phyloP scores from a whole-genome alignment of 371 early-diverging fungal species.

The Syncephalastrum racemosum region DNA sequence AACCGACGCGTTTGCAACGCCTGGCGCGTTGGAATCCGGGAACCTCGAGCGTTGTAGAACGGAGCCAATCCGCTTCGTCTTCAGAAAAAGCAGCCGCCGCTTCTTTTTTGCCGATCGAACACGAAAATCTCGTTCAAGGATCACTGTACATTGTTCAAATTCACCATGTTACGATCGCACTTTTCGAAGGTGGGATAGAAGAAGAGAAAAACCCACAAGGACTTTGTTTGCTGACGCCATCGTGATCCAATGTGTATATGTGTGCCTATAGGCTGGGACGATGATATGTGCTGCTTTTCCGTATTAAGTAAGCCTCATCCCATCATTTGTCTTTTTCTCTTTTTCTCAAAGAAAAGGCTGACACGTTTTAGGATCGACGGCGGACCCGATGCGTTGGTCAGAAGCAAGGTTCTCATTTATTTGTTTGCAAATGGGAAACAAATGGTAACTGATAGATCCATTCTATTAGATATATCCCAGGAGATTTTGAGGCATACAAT shows the following conservation, averaged over 20 bases:
- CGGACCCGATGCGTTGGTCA: constrained; percentile 46
- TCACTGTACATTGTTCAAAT: constrained; percentile 40
- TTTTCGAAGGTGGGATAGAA: constrained; percentile 41
- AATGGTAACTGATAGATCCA: not conserved
- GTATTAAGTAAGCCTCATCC: constrained; percentile 33
- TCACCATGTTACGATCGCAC: constrained; percentile 37
- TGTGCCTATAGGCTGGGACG: constrained; percentile 44
- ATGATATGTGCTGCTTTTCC: constrained; percentile 51
- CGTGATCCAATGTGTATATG: not conserved
- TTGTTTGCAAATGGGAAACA: not conserved
- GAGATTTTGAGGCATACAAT: constrained; percentile 43
- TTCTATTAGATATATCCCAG: constrained; percentile 35
- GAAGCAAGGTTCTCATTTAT: constrained; percentile 30
- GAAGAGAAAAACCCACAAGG: not conserved
- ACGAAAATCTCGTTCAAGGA: constrained; percentile 44
- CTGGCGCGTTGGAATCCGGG: constrained; percentile 27
- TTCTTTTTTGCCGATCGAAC: constrained; percentile 25
- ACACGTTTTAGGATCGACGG: constrained; percentile 28
- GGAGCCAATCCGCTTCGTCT: not conserved
- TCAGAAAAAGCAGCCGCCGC: not conserved
- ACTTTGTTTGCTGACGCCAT: not conserved
- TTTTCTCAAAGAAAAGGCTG: not conserved
- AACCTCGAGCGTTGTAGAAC: not conserved
- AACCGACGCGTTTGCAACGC: not conserved
- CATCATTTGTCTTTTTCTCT: constrained; percentile 3